phyloP scores from a whole-genome alignment of 2,329 filamentous ascomycete genomes.

The Alternaria metachromatica region DNA sequence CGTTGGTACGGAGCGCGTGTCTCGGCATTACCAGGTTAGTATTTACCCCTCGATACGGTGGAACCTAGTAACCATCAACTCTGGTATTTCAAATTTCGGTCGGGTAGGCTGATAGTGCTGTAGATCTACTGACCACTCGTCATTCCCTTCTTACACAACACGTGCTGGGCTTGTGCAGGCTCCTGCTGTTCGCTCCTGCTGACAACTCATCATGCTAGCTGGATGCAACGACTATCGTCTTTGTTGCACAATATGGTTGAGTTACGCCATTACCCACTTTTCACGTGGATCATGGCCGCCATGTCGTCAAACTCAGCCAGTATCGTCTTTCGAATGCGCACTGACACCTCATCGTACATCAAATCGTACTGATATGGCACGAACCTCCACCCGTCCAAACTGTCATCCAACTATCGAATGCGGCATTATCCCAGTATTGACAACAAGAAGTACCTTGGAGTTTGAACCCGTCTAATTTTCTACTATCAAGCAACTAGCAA shows the following conservation, averaged over 20 bases:
- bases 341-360: not conserved
- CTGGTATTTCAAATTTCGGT: not conserved
- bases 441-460: not conserved
- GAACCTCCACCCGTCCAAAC: not conserved
- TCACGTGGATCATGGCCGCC: not conserved
- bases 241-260: not conserved
- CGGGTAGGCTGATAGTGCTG: not conserved
- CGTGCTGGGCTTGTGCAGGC: not conserved
- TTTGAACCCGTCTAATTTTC: not conserved
- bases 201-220: not conserved
- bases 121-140: not conserved
- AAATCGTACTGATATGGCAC: not conserved
- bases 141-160: not conserved
- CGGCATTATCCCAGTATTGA: not conserved
- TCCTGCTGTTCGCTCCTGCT: not conserved
- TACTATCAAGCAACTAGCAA: not conserved
- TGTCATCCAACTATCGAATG: not conserved
- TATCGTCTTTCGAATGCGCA: not conserved
- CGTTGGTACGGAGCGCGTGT: not conserved
- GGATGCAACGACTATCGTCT: not conserved
- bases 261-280: not conserved
- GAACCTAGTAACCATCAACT: not conserved
- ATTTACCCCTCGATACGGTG: not conserved
- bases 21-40: not conserved
- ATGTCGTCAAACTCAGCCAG: not conserved